These are phyloP conservation scores for Pichia heedii DNA, from an alignment of 805 yeast species.

Conservation along the genomic window DNA sequence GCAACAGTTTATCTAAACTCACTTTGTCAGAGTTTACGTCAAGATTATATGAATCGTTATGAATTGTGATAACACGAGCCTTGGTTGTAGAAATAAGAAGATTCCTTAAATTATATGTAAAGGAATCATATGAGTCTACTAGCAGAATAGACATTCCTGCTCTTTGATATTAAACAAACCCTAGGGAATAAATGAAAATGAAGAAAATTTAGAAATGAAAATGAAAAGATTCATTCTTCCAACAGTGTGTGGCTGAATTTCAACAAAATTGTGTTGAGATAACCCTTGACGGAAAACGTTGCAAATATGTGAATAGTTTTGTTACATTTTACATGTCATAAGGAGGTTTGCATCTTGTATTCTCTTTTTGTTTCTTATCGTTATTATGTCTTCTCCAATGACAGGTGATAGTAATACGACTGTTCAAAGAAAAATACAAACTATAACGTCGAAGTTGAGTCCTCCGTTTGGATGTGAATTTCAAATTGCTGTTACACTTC, in stretches of 20 bases:
- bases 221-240: too few species aligned
- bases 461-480: constrained; percentile 23
- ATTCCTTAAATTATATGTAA: constrained; percentile 70
- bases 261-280: too few species aligned
- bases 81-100: constrained; percentile 48
- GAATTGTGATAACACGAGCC: constrained; percentile 45
- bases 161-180: background rate
- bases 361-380: background rate
- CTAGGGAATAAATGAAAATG: too few species aligned
- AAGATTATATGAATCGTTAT: constrained; percentile 46
- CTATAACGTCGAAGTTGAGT: constrained; percentile 13
- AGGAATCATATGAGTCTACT: constrained; percentile 92
- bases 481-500: constrained; percentile 17
- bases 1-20: constrained; percentile 35
- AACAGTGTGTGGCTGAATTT: too few species aligned
- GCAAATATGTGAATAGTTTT: too few species aligned
- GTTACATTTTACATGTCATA: too few species aligned
- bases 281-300: too few species aligned
- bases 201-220: too few species aligned
- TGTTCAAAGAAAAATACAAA: constrained; percentile 8
- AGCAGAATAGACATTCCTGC: constrained; percentile 45
- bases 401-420: background rate
- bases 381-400: background rate
- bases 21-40: constrained; percentile 19
- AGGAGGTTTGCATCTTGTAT: too few species aligned